A percentile compares a stretch with the other conserved stretches of the same genome.
These are phyloP conservation scores for Termitomyces sp. DNA, from an alignment of 1,284 basidiomycete genomes.

Conservation along the genomic window DNA sequence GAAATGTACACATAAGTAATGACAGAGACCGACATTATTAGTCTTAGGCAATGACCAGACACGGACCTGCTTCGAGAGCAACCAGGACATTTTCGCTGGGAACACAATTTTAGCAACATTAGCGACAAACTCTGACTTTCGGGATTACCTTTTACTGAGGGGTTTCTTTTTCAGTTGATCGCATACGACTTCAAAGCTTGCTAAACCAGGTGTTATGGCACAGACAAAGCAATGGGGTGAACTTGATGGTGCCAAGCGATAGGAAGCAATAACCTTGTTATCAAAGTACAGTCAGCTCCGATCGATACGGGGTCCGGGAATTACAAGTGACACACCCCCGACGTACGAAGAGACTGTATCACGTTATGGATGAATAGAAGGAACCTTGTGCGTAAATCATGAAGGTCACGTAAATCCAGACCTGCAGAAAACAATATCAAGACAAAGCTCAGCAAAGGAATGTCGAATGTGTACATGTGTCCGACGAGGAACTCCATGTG, in stretches of 20 bases:
- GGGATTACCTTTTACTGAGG: conserved; percentile 39
- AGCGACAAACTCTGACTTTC: neutral
- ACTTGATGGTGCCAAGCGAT: conserved; percentile 58
- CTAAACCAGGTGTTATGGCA: conserved; percentile 39
- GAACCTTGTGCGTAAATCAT: conserved; percentile 57
- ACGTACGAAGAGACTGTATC: conserved; percentile 51
- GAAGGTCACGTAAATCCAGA: conserved; percentile 62
- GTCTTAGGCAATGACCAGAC: conserved; percentile 48
- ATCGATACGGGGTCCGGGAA: neutral
- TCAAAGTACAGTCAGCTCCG: neutral
- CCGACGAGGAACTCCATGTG: conserved; percentile 53
- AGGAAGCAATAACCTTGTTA: conserved; percentile 53
- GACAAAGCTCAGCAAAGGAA: neutral
- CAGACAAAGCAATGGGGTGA: conserved; percentile 54
- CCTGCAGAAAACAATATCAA: conserved; percentile 30
- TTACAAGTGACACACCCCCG: conserved; percentile 44
- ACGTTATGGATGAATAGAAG: conserved; percentile 64
- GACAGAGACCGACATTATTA: neutral
- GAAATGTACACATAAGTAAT: neutral
- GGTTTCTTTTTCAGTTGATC: conserved; percentile 43
- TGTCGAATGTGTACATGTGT: conserved; percentile 44
- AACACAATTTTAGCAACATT: neutral
- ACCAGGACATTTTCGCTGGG: conserved; percentile 50
- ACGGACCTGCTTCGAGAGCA: conserved; percentile 48
- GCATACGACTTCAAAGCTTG: conserved; percentile 37